Conservation (phyloP, 2,329 filamentous ascomycete species). For the Zalaria obscura region DNA sequence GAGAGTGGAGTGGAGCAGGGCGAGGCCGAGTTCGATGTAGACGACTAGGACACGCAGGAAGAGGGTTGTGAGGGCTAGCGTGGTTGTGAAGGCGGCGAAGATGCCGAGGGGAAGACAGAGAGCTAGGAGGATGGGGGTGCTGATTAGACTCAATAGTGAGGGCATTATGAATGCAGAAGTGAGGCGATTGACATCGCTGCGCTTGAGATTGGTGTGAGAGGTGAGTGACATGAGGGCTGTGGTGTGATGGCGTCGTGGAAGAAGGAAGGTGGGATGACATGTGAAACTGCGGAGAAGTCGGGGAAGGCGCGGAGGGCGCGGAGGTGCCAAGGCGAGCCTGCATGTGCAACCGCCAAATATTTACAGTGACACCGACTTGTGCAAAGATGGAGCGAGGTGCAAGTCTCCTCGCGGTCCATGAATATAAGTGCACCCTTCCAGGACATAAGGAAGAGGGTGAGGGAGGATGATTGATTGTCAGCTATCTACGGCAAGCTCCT, state of each 20-base stretch:
- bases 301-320: too few species aligned
- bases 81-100: slow-evolving; percentile 24
- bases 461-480: slow-evolving; percentile 2
- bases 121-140: slow-evolving; percentile 21
- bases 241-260: slow-evolving; percentile 9
- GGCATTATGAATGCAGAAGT: not conserved
- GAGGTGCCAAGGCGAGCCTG: too few species aligned
- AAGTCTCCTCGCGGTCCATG: too few species aligned
- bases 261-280: slow-evolving; percentile 5
- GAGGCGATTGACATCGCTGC: not conserved
- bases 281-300: not conserved
- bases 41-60: slow-evolving; percentile 25
- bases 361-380: too few species aligned
- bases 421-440: too few species aligned
- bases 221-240: not conserved
- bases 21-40: slow-evolving; percentile 26
- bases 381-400: too few species aligned
- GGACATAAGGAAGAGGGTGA: slow-evolving; percentile 4
- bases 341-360: too few species aligned
- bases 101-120: slow-evolving; percentile 24
- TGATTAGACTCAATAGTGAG: slow-evolving; percentile 11
- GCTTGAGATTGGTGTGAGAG: not conserved
- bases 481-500: slow-evolving; percentile 10
- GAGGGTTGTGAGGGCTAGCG: slow-evolving; percentile 22
- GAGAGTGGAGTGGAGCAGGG: slow-evolving; percentile 18